Evolutionary conservation across 1,139 yeast species (phyloP), one percentile per base, ranked within the genome.

Genomic region (Suhomyces coccinellae): DNA sequence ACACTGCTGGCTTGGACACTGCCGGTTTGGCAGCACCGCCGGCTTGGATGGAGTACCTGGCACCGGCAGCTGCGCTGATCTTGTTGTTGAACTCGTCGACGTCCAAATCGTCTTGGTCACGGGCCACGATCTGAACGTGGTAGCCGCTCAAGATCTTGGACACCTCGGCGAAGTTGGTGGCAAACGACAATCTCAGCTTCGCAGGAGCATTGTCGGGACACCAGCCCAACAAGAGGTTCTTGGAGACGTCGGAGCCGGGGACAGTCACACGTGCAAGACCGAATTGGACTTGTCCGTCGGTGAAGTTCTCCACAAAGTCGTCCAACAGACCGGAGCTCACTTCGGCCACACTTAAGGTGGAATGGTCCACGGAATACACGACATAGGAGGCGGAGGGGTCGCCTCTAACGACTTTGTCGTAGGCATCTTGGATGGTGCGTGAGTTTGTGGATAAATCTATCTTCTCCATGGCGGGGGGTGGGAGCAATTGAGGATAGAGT

Each of bases 91-190:
- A 80, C 50, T 87, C 95, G 29, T 78, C 75, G 39, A 86, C 87
- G 55, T 87, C 87, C 62, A 95, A 77, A 62, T 95, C 99, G 59
- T 89, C 97, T 44, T 81, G 77, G 60, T 88, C 95, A 67, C 98
- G 82, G n/a, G 98, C 99, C 36, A 97, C 89, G 53, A 95, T 83
- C 67, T 93, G 98, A 45, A 93, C 91, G 62, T 93, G 99, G 67
- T 91, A 93, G 33, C 96, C 96, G 53, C 76, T 76, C 56, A 86
- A 75, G 20, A 82, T 73, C 48, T 75, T 80, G 27, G 91, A 80
- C 13, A 86, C 86, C 35, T 83, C 86, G 37, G 88, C 88, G 55
- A 85, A 83, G 65, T 86, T 86, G 52, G 82, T 69, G 24, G 91
- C 90, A 66, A 83, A 86, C 2, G 90, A 83, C 47, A 87, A 78